phyloP scores from a whole-genome alignment of 495 filamentous ascomycete genomes.

The Aspergillus biplanus region DNA sequence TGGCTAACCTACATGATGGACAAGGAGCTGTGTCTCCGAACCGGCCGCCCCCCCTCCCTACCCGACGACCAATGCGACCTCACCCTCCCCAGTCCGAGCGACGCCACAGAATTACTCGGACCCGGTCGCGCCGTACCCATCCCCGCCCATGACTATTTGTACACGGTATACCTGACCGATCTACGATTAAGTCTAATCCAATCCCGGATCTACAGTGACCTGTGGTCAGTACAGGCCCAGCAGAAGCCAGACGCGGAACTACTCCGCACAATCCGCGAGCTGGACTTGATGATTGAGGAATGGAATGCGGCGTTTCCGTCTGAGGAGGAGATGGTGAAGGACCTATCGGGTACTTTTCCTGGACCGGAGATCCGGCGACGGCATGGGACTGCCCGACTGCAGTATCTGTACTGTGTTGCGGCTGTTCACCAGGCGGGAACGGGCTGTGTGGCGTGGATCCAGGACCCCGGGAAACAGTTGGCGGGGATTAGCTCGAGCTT shows the following conservation, averaged over 20 bases:
- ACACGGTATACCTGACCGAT: not conserved
- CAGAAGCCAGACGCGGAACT: slow-evolving; percentile 8
- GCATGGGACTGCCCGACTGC: not conserved
- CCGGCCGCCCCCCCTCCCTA: slow-evolving; percentile 31
- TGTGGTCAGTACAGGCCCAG: not conserved
- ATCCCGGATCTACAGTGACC: slow-evolving; percentile 8
- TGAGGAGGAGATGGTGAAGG: not conserved
- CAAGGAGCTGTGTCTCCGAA: slow-evolving; percentile 35
- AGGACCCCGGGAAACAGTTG: slow-evolving; percentile 3
- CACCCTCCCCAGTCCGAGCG: slow-evolving; percentile 7
- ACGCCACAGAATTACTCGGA: not conserved
- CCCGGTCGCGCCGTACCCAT: not conserved
- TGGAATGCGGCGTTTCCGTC: not conserved
- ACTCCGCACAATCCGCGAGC: slow-evolving; percentile 10
- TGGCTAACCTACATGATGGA: slow-evolving; percentile 38
- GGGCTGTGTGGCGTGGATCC: slow-evolving; percentile 9
- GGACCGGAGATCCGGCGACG: not conserved
- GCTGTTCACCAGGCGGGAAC: slow-evolving; percentile 17
- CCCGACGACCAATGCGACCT: slow-evolving; percentile 34
- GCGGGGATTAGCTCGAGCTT: slow-evolving; percentile 13
- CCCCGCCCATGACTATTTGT: not conserved
- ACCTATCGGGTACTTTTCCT: not conserved
- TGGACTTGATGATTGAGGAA: slow-evolving; percentile 1
- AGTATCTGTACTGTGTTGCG: slow-evolving; percentile 14
- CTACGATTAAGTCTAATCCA: slow-evolving; percentile 9